These are phyloP conservation scores for Pseudocercospora macadamiae DNA, from an alignment of 2,329 filamentous ascomycete species.

Conservation along the genomic window DNA sequence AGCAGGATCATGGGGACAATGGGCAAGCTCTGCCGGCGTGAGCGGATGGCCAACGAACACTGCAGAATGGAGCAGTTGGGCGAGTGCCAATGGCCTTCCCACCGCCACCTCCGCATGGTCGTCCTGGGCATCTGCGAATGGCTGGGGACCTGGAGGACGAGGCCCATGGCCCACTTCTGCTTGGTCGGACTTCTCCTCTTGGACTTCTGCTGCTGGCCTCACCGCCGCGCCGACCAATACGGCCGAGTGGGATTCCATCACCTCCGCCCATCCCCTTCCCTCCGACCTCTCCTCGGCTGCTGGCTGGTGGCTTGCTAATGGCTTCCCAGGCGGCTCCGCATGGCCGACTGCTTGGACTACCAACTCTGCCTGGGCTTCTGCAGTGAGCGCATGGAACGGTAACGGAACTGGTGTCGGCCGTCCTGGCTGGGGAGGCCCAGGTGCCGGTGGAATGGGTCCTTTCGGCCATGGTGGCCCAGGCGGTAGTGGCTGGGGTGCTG, in stretches of 20 bases:
- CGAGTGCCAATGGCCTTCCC: conserved; percentile 27
- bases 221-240: conserved; percentile 33
- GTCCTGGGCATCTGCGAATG: conserved; percentile 35
- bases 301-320: conserved; percentile 21
- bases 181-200: conserved; percentile 26
- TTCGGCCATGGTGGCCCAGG: conserved; percentile 29
- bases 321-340: conserved; percentile 23
- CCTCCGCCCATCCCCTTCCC: conserved; percentile 35
- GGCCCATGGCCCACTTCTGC: conserved; percentile 20
- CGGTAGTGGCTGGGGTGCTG: conserved; percentile 36
- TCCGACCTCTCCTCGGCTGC: conserved; percentile 27
- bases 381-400: conserved; percentile 23
- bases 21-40: conserved; percentile 23
- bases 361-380: conserved; percentile 26
- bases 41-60: conserved; percentile 26
- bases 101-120: conserved; percentile 33
- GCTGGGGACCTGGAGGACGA: conserved; percentile 11
- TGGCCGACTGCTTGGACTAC: conserved; percentile 28
- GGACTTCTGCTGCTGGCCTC: conserved; percentile 31
- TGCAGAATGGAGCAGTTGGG: conserved; percentile 29
- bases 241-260: conserved; percentile 34
- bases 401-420: conserved; percentile 12
- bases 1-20: conserved; percentile 22
- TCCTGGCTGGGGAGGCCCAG: conserved; percentile 18
- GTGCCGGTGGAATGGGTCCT: conserved; percentile 26